A percentile compares a stretch with the other conserved stretches of the same genome.
Evolutionary conservation across 2,329 filamentous ascomycete genomes (phyloP).

Genomic region (Botryotinia convoluta): DNA sequence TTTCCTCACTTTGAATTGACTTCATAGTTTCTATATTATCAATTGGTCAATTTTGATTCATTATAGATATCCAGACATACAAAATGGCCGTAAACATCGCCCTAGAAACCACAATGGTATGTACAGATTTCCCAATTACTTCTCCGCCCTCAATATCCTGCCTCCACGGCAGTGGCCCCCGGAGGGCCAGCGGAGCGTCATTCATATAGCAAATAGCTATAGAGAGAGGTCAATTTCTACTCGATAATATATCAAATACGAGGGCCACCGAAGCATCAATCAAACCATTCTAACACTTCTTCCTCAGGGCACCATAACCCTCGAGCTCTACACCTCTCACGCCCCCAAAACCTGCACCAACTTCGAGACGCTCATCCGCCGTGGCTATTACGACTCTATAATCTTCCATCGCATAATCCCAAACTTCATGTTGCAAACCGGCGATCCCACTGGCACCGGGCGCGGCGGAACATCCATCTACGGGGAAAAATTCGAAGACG

Average conservation of each 20-base stretch:
- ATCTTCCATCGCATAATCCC: conserved; percentile 94
- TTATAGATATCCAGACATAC: not conserved
- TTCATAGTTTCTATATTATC: not conserved
- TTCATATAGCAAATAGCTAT: not conserved
- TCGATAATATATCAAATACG: too few species aligned
- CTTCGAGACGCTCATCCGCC: conserved; percentile 73
- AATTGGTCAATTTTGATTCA: not conserved
- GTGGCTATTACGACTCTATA: conserved; percentile 84
- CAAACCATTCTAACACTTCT: not conserved
- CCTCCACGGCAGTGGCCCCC: not conserved
- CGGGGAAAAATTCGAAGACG: conserved; percentile 91
- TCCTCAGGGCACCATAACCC: conserved; percentile 71
- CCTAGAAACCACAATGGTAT: conserved; percentile 85
- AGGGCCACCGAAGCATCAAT: too few species aligned
- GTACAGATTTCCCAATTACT: too few species aligned
- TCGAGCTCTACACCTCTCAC: conserved; percentile 89
- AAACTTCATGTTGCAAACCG: conserved; percentile 94
- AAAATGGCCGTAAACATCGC: conserved; percentile 74
- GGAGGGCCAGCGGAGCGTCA: not conserved
- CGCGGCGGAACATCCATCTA: conserved; percentile 87
- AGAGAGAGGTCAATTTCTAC: too few species aligned
- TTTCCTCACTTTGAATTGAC: not conserved
- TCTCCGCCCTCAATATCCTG: too few species aligned
- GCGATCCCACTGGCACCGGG: conserved; percentile 91
- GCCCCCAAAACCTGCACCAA: conserved; percentile 85